Evolutionary conservation across 768 basidiomycete species (phyloP).

Genomic region (Boletus rex-veris): DNA sequence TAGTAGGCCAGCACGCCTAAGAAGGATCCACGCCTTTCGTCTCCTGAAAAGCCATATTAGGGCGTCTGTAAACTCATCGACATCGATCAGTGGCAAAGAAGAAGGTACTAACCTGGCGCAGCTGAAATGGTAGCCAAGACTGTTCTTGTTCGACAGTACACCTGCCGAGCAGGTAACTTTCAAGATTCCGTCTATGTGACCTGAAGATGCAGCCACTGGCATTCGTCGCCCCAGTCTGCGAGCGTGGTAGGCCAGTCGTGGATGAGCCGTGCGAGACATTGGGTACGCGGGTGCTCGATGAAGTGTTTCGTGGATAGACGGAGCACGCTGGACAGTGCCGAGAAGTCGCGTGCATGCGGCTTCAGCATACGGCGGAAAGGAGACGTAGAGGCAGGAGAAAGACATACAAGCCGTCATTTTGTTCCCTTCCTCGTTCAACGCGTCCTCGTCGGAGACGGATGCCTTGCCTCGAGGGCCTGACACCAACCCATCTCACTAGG

Average conservation of each 20-base stretch:
- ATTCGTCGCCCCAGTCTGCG: constrained; percentile 62
- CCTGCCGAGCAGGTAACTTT: constrained; percentile 57
- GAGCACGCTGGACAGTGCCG: constrained; percentile 59
- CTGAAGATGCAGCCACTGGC: constrained; percentile 32
- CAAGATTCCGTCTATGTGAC: not conserved
- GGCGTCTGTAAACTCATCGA: no score
- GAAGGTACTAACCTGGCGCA: not conserved
- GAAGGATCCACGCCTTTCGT: constrained; percentile 17
- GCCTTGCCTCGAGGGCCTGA: constrained; percentile 13
- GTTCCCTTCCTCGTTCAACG: constrained; percentile 24
- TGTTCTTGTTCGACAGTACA: constrained; percentile 63
- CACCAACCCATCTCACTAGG: constrained; percentile 53
- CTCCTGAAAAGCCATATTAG: no score
- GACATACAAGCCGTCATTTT: constrained; percentile 63
- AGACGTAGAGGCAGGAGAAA: not conserved
- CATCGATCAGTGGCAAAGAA: no score
- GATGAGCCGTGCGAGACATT: constrained; percentile 57
- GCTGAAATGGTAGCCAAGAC: constrained; percentile 15
- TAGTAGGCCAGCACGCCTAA: no score
- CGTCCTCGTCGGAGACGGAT: not conserved
- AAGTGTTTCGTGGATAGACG: constrained; percentile 75
- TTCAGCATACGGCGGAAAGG: constrained; percentile 34
- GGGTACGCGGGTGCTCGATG: constrained; percentile 60
- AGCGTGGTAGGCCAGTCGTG: constrained; percentile 69
- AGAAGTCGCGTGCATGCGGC: constrained; percentile 52